Evolutionary conservation across 306 rosid species (phyloP).

Genomic region (Castanea mollissima): DNA sequence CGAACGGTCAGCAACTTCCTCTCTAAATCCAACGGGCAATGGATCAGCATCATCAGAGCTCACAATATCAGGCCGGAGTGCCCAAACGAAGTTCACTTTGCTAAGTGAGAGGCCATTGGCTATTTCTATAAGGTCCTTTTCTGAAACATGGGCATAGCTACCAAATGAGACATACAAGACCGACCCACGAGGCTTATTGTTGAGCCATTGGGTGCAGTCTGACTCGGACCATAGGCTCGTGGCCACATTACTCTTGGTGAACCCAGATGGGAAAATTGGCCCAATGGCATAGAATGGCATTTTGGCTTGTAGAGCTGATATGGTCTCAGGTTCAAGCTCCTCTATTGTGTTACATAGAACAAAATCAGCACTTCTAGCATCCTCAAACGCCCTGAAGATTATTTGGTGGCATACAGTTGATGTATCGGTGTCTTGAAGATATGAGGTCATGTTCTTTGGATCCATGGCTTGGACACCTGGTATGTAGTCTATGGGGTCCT

Average conservation of each 20-base stretch:
- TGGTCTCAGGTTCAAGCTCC: conserved; percentile 45
- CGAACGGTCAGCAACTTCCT: conserved; percentile 29
- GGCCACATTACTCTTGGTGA: conserved; percentile 36
- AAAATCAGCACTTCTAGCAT: conserved; percentile 36
- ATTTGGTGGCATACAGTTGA: conserved; percentile 43
- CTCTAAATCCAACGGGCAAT: conserved; percentile 38
- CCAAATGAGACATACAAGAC: conserved; percentile 62
- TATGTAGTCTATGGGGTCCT: conserved; percentile 52
- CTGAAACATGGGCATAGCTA: conserved; percentile 49
- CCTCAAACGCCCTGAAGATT: conserved; percentile 39
- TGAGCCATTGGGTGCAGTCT: conserved; percentile 58
- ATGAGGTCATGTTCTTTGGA: conserved; percentile 47
- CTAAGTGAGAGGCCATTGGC: conserved; percentile 48
- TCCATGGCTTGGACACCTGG: conserved; percentile 53
- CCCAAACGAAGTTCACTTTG: conserved; percentile 48
- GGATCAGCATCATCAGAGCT: conserved; percentile 43
- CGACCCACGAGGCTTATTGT: conserved; percentile 41
- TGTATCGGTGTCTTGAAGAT: conserved; percentile 40
- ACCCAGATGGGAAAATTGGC: conserved; percentile 49
- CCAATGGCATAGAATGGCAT: conserved; percentile 52
- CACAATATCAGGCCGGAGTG: conserved; percentile 50
- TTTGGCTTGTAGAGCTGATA: conserved; percentile 27
- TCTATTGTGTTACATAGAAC: conserved; percentile 50
- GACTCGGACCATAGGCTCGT: conserved; percentile 68
- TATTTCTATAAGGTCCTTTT: conserved; percentile 29